Evolutionary conservation across 2,329 filamentous ascomycete genomes (phyloP), one percentile per base, ranked within the genome.

Genomic region (Dothiorella sarmentorum): DNA sequence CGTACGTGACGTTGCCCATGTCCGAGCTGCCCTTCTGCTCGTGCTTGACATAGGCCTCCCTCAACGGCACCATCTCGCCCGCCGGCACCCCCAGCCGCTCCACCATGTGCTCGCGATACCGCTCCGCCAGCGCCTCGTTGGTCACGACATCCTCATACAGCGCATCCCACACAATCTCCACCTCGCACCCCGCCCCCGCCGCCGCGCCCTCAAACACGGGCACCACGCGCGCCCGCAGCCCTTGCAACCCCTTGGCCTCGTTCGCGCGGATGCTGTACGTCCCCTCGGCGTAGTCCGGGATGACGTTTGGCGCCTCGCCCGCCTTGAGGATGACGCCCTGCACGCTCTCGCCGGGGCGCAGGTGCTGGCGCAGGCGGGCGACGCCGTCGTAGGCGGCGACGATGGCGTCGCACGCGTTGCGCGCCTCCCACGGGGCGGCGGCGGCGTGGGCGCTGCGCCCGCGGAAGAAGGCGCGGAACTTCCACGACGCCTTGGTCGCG

Each of bases 151-250:
- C 55, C 31, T 58, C 55, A 24, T 58, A 58, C 42, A 49, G 22
- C 31, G 55, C 55, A 43, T 58, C 55, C 55, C 55, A 58, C 20
- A 10, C 7, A 4, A 57, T 45, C 29, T 57, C 53, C 15, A 57
- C 53, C 9, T 3, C 33, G n/a, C 53, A 57, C 0, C 82, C 82
- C 0, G 82, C 80, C n/a, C 76, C 77, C 17, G 68, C 67, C 1
- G 78, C 78, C 4, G 73, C 79, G 13, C 76, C 79, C 61, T 74
- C 71, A 61, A 82, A 79, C 64, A 79, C 81, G 69, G 63, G 66
- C n/a, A 64, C 58, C 3, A 76, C 69, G 44, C 66, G 60, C 51
- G 66, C 63, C 15, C 75, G 65, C 3, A 67, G 64, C 22, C 65
- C 61, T 3, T 69, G 64, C 17, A 73, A 66, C 24, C 62, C 53